Evolutionary conservation across 1,284 basidiomycete species (phyloP), one percentile per base, ranked within the genome.

Genomic region (Lignosus rhinocerotis): DNA sequence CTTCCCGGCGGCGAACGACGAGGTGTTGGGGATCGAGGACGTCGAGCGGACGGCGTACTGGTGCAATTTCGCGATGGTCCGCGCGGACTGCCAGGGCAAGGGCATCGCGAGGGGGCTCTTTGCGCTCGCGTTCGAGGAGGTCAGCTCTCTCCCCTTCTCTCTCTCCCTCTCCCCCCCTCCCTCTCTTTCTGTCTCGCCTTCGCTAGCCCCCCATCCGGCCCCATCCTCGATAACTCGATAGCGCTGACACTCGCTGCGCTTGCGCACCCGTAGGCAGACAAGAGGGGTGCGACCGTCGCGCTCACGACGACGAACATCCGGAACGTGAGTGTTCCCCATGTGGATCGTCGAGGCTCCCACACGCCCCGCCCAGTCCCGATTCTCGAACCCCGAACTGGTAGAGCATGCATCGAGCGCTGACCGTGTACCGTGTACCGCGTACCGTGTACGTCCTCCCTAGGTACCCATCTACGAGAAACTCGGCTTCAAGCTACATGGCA

Each of bases 21-120:
- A 51, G 42, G 46, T 32, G 6, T 30, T 63, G 38, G 59, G 56
- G 10, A 56, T 58, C 19, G 21, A 60, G 36, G 51, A 52, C 21
- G 41, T 58, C 43, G 55, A 59, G 48, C 55, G 63, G 34, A 56
- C 47, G 16, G 50, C 56, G 10, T 63, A 60, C 41, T 63, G 58
- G 58, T 63, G 62, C 62, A 56, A 60, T 44, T 50, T 58, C 33
- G 62, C 62, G 10, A 60, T 63, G 58, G 62, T 63, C 25, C 58
- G 56, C 21, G 59, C 42, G 5, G 65, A 66, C 46, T 57, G 59
- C 17, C 65, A 66, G 34, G 58, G 61, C 25, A 58, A 55, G 19
- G 65, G 65, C 25, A 38, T 66, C 19, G 65, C 63, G 11, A 56
- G 47, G 12, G 59, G 57, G 9, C 38, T 66, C 21, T 64, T 66